Conservation (phyloP, 106 monocot genomes). For the Dendrobium huoshanense region DNA sequence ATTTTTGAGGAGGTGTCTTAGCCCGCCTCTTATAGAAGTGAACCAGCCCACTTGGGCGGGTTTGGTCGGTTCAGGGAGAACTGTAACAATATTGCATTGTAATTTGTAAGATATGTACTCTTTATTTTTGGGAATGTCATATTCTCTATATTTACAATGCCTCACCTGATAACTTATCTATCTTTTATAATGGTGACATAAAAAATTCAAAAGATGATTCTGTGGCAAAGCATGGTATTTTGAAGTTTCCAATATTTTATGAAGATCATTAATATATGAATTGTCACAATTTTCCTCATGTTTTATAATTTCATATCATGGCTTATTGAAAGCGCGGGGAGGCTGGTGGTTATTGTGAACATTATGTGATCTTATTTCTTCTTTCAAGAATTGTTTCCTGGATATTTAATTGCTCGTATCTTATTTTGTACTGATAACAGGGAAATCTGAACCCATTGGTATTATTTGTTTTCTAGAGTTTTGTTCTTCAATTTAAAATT, state of each 20-base stretch:
- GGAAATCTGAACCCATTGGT: not conserved
- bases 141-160: not conserved
- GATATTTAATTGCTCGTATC: not conserved
- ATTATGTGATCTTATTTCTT: too few relatives aligned
- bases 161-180: not conserved
- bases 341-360: too few relatives aligned
- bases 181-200: not conserved
- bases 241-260: not conserved
- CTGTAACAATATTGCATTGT: too few relatives aligned
- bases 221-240: not conserved
- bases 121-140: not conserved
- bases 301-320: not conserved
- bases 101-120: too few relatives aligned
- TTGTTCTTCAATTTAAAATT: constrained; percentile 52
- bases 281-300: not conserved
- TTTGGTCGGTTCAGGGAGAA: too few relatives aligned
- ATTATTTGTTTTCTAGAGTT: not conserved
- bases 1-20: too few relatives aligned
- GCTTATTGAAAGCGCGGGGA: not conserved
- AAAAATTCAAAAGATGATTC: not conserved
- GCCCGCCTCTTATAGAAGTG: too few relatives aligned
- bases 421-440: not conserved
- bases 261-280: not conserved
- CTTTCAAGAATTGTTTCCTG: too few relatives aligned
- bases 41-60: too few relatives aligned